A percentile compares a stretch with the other conserved stretches of the same genome.
Evolutionary conservation across 2,329 filamentous ascomycete genomes (phyloP).

Genomic region (Fusarium nelsonii): DNA sequence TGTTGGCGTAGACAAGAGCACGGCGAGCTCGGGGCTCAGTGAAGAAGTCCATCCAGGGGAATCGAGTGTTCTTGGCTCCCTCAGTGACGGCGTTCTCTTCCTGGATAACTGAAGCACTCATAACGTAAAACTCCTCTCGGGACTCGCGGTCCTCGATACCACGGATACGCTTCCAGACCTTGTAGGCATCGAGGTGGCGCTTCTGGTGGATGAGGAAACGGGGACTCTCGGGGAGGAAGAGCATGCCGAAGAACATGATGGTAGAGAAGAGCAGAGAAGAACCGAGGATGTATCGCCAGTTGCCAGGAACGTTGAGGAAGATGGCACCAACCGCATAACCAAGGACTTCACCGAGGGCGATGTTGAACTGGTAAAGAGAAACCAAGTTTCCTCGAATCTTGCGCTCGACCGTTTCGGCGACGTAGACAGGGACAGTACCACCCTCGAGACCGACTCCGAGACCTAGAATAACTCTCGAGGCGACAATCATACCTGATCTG

Average conservation of each 20-base stretch:
- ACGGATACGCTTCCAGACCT: conserved; percentile 79
- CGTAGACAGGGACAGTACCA: conserved; percentile 80
- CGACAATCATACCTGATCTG: conserved; percentile 70
- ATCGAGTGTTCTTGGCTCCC: conserved; percentile 65
- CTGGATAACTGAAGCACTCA: conserved; percentile 71
- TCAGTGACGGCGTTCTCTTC: conserved; percentile 67
- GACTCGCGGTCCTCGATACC: conserved; percentile 68
- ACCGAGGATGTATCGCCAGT: conserved; percentile 81
- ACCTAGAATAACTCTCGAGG: conserved; percentile 76
- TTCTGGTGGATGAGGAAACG: conserved; percentile 79
- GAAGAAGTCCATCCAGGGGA: conserved; percentile 80
- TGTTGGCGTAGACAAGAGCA: conserved; percentile 74
- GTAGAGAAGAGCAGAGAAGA: conserved; percentile 77
- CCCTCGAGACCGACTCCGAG: conserved; percentile 79
- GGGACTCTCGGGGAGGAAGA: conserved; percentile 78
- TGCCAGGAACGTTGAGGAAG: conserved; percentile 75
- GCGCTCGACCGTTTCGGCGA: conserved; percentile 77
- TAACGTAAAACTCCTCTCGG: conserved; percentile 77
- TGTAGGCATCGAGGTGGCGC: conserved; percentile 59
- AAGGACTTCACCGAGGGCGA: conserved; percentile 79
- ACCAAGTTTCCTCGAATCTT: conserved; percentile 78
- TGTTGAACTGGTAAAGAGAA: conserved; percentile 81
- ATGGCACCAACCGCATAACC: conserved; percentile 80
- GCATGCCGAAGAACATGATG: conserved; percentile 65
- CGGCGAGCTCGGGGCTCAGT: conserved; percentile 75